Evolutionary conservation across 2,329 filamentous ascomycete species (phyloP).

Genomic region (Aspergillus awamori): DNA sequence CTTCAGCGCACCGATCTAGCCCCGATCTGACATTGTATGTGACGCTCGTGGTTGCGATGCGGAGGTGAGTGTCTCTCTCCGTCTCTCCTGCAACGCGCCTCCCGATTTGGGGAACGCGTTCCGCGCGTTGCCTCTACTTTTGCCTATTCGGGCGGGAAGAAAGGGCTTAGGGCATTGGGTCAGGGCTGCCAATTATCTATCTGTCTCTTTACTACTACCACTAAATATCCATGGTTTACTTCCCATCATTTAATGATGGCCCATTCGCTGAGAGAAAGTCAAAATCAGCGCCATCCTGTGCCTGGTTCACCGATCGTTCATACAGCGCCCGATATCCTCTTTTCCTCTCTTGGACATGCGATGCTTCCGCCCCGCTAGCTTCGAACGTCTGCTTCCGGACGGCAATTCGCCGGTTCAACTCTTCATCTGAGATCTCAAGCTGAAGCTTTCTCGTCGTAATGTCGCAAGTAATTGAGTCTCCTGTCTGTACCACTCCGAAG

Average conservation of each 20-base stretch:
- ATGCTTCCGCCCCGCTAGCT: slow-evolving; percentile 6
- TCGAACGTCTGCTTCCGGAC: slow-evolving; percentile 6
- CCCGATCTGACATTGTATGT: neutral
- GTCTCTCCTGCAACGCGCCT: slow-evolving; percentile 11
- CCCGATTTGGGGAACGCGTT: slow-evolving; percentile 27
- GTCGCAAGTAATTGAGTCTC: slow-evolving; percentile 53
- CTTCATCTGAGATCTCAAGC: slow-evolving; percentile 46
- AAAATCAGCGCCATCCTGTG: slow-evolving; percentile 47
- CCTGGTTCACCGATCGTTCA: slow-evolving; percentile 47
- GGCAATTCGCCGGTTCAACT: slow-evolving; percentile 44
- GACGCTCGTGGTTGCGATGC: neutral
- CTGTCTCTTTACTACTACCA: neutral
- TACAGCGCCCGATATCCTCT: slow-evolving; percentile 47
- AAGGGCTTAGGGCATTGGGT: slow-evolving; percentile 39
- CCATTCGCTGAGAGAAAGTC: slow-evolving; percentile 39
- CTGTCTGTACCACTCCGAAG: slow-evolving; percentile 53
- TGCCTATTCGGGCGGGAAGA: slow-evolving; percentile 26
- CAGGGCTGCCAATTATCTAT: slow-evolving; percentile 20
- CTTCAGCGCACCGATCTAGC: neutral
- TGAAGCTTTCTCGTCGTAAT: slow-evolving; percentile 46
- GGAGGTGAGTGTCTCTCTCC: slow-evolving; percentile 9
- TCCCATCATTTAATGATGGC: neutral
- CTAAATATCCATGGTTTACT: neutral
- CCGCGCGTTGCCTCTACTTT: slow-evolving; percentile 24
- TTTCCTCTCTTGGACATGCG: slow-evolving; percentile 24